Conservation (phyloP, 2,329 filamentous ascomycete genomes). For the Aspergillus candidus region DNA sequence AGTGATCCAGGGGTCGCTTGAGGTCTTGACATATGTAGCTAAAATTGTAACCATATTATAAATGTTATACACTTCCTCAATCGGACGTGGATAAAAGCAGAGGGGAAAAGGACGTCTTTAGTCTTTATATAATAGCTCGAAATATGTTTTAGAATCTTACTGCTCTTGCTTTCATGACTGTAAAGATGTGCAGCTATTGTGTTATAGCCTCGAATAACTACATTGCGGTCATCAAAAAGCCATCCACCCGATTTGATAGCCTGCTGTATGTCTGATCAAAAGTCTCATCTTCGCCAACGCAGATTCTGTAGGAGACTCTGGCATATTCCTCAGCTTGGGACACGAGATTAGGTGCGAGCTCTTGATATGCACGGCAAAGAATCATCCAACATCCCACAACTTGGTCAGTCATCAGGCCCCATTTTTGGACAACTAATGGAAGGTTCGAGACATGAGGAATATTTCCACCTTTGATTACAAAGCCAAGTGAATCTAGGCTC, state of each 20-base stretch:
- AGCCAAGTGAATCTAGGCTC: constrained; percentile 20
- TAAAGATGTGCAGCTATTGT: no score
- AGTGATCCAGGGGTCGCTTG: no score
- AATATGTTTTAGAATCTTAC: no score
- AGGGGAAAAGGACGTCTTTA: no score
- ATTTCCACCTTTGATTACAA: constrained; percentile 18
- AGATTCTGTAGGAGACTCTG: constrained; percentile 25
- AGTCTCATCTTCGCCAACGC: constrained; percentile 30
- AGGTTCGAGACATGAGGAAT: constrained; percentile 1
- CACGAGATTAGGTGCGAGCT: constrained; percentile 13
- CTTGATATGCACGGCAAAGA: constrained; percentile 20
- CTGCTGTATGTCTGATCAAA: constrained; percentile 17
- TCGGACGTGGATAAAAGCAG: no score
- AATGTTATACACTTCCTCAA: no score
- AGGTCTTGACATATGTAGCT: no score
- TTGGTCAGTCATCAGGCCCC: constrained; percentile 24
- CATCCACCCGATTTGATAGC: constrained; percentile 41
- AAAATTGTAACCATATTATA: no score
- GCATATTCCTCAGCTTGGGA: constrained; percentile 26
- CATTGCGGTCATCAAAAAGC: background rate
- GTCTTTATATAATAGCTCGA: no score
- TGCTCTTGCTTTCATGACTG: no score
- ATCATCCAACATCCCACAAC: constrained; percentile 25
- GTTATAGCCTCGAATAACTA: no score
- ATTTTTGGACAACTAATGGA: constrained; percentile 16